A percentile compares a stretch with the other conserved stretches of the same genome.
These are phyloP conservation scores for Russula sp. DNA, from an alignment of 768 basidiomycete genomes.

Conservation along the genomic window DNA sequence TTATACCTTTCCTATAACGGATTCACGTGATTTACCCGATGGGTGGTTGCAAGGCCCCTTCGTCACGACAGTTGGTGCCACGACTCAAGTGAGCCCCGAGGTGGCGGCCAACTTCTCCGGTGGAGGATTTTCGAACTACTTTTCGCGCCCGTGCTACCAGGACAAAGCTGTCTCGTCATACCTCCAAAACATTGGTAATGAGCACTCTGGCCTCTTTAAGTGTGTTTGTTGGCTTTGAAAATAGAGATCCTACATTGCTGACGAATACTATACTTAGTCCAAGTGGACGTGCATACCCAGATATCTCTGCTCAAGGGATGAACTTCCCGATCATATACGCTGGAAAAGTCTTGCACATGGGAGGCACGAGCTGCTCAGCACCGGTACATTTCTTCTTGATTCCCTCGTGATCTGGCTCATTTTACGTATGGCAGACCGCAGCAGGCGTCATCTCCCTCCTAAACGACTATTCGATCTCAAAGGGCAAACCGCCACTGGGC, in stretches of 20 bases:
- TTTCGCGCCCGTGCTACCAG: conserved; percentile 37
- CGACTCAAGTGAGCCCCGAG: conserved; percentile 57
- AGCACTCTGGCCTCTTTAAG: conserved; percentile 53
- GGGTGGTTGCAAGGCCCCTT: conserved; percentile 43
- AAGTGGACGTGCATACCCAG: conserved; percentile 38
- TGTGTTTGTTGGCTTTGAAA: conserved; percentile 35
- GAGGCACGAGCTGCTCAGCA: conserved; percentile 43
- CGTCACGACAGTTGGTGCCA: conserved; percentile 64
- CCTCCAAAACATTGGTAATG: conserved; percentile 44
- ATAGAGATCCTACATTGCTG: not conserved
- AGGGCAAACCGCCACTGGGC: conserved; percentile 38
- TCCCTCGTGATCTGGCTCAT: not conserved
- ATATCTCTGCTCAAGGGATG: conserved; percentile 46
- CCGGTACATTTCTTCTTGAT: conserved; percentile 32
- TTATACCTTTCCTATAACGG: not conserved
- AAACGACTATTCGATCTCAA: conserved; percentile 41
- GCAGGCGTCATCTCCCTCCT: conserved; percentile 40
- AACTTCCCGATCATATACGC: conserved; percentile 59
- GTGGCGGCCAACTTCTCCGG: conserved; percentile 60
- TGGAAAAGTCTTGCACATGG: conserved; percentile 43
- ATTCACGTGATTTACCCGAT: not conserved
- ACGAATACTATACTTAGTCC: conserved; percentile 28
- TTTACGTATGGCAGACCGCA: conserved; percentile 25
- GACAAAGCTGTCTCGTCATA: conserved; percentile 35
- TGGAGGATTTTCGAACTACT: conserved; percentile 60